phyloP scores from a whole-genome alignment of 2,329 filamentous ascomycete species.

The Cercospora brassicicola region DNA sequence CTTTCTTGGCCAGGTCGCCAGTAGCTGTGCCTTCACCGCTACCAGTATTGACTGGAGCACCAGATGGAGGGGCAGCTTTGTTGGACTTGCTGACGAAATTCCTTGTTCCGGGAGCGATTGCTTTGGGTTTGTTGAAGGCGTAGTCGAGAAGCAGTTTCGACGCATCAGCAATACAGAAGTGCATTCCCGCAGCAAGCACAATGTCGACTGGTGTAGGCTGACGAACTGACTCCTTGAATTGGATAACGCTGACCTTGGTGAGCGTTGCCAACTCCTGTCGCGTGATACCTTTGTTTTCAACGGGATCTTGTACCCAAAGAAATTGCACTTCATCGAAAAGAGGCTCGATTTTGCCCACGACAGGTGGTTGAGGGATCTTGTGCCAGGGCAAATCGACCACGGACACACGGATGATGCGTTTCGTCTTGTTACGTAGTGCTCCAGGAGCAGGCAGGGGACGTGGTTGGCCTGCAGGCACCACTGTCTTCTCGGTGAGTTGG shows the following conservation, averaged over 20 bases:
- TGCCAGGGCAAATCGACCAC: slow-evolving; percentile 10
- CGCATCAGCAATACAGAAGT: neutral
- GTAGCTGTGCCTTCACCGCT: slow-evolving; percentile 4
- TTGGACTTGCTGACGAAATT: neutral
- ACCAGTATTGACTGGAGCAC: neutral
- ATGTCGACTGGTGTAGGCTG: neutral
- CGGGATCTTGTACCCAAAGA: slow-evolving; percentile 9
- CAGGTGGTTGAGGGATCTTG: slow-evolving; percentile 11
- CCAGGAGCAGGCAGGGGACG: neutral
- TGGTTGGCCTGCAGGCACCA: neutral
- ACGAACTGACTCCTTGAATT: neutral
- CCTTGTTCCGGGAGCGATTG: neutral
- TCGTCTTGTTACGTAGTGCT: neutral
- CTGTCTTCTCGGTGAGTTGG: slow-evolving; percentile 8
- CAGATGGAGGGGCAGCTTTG: neutral
- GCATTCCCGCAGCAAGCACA: neutral
- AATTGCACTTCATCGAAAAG: slow-evolving; percentile 7
- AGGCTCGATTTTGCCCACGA: slow-evolving; percentile 8
- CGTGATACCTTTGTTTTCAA: neutral
- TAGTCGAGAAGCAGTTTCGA: slow-evolving; percentile 3
- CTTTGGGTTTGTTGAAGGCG: slow-evolving; percentile 5
- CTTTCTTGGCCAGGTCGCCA: neutral
- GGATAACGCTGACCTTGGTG: neutral
- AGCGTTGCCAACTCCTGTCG: neutral
- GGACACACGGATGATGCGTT: slow-evolving; percentile 5